Evolutionary conservation across 768 basidiomycete species (phyloP), one percentile per base, ranked within the genome.

Genomic region (Boletus bicolor): DNA sequence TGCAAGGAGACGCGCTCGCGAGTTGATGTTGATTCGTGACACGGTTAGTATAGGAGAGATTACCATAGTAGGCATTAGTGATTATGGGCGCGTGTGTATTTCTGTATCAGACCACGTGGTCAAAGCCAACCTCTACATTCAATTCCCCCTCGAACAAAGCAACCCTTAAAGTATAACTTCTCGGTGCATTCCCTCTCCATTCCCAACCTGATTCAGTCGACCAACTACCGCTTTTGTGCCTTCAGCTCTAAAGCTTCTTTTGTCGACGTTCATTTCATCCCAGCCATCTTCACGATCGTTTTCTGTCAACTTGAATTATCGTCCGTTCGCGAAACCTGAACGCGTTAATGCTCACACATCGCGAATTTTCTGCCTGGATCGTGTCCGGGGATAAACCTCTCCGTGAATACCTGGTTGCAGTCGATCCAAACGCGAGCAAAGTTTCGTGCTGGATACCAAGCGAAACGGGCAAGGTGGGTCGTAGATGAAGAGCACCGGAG

Each of bases 361-460:
- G 79, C 17, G 82, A 78, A 7, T 88, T 87, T 69, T 84, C 84
- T 14, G 86, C 87, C 24, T 89, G 87, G 83, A 83, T 90, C 50
- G 73, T 75, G 36, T 79, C 76, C 39, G 78, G 82, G 34, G 81
- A 78, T 5, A 60, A 74, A 53, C 64, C 69, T 11, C 63, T 88
- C 11, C 76, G 73, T 5, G 85, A 87, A 67, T 82, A 84, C 66
- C 68, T 84, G n/a, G 73, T 79, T 8, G 75, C 79, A 7, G 69
- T 81, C 32, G 82, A 86, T 52, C 58, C 64, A 5, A 68, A 70
- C 6, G 60, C 67, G 5, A 67, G 80, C 56, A 75, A 74, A 9
- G 78, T 85, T 8, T 82, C 82, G 0, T 89, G 88, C 64, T 89
- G 85, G 85, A 82, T 89, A 60, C 80, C 84, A 7, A 80, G 86